A percentile compares a stretch with the other conserved stretches of the same genome.
These are phyloP conservation scores for Nemania diffusa DNA, from an alignment of 2,329 filamentous ascomycete species.

Conservation along the genomic window DNA sequence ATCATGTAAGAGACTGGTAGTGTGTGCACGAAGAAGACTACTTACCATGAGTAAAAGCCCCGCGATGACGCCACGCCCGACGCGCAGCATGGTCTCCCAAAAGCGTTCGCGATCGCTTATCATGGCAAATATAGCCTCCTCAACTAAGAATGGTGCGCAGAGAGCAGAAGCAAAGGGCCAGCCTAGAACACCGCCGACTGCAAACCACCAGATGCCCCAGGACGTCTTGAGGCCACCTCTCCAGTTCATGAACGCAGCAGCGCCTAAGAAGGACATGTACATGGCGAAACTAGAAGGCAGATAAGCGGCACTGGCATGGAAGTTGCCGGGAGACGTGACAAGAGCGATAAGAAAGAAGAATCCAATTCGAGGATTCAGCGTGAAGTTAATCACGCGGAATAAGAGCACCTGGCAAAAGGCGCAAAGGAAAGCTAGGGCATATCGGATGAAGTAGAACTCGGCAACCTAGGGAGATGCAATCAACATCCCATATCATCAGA, in stretches of 20 bases:
- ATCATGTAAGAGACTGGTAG: conserved; percentile 29
- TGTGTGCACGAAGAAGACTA: conserved; percentile 27
- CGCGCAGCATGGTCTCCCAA: conserved; percentile 67
- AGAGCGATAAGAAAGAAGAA: conserved; percentile 84
- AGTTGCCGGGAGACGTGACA: conserved; percentile 87
- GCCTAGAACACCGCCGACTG: conserved; percentile 82
- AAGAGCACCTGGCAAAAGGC: conserved; percentile 84
- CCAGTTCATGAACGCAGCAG: conserved; percentile 92
- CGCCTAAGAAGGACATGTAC: conserved; percentile 89
- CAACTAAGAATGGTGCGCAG: conserved; percentile 80
- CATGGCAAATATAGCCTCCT: conserved; percentile 73
- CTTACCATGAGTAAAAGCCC: conserved; percentile 76
- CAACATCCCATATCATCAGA: conserved; percentile 13
- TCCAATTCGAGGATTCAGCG: conserved; percentile 84
- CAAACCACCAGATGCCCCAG: conserved; percentile 90
- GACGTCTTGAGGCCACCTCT: conserved; percentile 81
- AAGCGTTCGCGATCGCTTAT: conserved; percentile 68
- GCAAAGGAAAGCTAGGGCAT: conserved; percentile 78
- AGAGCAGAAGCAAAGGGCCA: conserved; percentile 95
- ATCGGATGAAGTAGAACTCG: conserved; percentile 90
- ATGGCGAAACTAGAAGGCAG: conserved; percentile 96
- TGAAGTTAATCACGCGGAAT: conserved; percentile 79
- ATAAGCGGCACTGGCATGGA: conserved; percentile 87
- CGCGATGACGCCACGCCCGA: conserved; percentile 74
- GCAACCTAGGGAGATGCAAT: conserved; percentile 55